Percentiles rank a stretch among this genome's conserved stretches.
Evolutionary conservation across 352 stramenopile species (phyloP).

Genomic region (Globisporangium nagaii): DNA sequence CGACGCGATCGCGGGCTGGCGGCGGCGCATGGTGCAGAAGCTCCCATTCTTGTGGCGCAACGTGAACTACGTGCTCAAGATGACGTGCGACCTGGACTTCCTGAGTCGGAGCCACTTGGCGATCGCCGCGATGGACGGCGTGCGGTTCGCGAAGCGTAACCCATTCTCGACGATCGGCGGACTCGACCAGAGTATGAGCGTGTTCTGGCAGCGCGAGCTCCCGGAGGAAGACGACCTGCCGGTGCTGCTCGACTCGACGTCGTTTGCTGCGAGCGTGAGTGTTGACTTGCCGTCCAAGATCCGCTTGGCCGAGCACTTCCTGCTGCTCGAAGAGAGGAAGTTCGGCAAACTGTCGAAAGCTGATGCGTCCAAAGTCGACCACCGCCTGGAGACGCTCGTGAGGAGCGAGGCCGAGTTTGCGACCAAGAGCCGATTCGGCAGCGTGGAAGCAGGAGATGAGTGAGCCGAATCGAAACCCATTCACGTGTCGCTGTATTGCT

Average conservation of each 20-base stretch:
- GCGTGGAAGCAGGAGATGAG: constrained; percentile 5
- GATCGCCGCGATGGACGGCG: constrained; percentile 45
- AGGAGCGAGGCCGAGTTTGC: constrained; percentile 57
- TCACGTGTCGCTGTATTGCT: neutral
- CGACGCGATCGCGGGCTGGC: constrained; percentile 54
- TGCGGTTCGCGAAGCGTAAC: constrained; percentile 51
- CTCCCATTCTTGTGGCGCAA: constrained; percentile 56
- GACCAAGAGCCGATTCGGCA: constrained; percentile 42
- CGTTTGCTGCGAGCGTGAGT: constrained; percentile 25
- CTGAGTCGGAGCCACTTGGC: constrained; percentile 60
- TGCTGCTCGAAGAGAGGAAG: constrained; percentile 49
- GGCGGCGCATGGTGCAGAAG: constrained; percentile 49
- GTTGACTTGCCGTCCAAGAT: constrained; percentile 44
- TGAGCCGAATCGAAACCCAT: neutral
- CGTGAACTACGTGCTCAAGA: constrained; percentile 64
- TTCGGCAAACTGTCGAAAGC: constrained; percentile 35
- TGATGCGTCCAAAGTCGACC: constrained; percentile 24
- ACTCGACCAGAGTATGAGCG: constrained; percentile 54
- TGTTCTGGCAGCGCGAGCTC: constrained; percentile 48
- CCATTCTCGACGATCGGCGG: constrained; percentile 69
- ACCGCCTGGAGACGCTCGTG: constrained; percentile 46
- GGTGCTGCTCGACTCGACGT: constrained; percentile 49
- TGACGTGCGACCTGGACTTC: constrained; percentile 67
- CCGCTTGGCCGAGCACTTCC: constrained; percentile 45
- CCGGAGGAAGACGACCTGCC: constrained; percentile 47